Evolutionary conservation across 106 monocot species (phyloP).

Genomic region (Allium cepa): DNA sequence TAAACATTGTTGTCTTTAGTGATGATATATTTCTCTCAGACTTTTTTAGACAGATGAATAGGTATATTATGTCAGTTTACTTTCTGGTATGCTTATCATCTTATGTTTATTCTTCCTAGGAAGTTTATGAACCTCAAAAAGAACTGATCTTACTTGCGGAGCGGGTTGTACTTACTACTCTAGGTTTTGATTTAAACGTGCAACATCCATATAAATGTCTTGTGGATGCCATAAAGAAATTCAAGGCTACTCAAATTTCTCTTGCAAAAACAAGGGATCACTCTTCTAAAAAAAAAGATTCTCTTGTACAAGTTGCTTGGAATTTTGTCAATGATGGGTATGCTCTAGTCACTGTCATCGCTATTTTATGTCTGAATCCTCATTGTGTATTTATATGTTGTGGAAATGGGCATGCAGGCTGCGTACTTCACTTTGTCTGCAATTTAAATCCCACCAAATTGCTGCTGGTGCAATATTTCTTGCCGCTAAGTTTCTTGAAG

Average conservation of each 20-base stretch:
- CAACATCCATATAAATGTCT: conserved; percentile 89
- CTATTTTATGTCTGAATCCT: conserved; percentile 7
- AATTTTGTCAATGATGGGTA: conserved; percentile 99
- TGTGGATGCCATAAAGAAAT: conserved; percentile 96
- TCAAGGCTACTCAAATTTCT: conserved; percentile 86
- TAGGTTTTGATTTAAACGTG: conserved; percentile 89
- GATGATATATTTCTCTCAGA: background rate
- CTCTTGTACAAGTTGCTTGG: conserved; percentile 85
- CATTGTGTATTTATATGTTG: conserved; percentile 15
- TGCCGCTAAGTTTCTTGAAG: conserved; percentile 94
- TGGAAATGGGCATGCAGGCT: conserved; percentile 57
- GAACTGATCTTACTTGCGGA: conserved; percentile 86
- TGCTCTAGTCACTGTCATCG: conserved; percentile 19
- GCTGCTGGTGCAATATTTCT: conserved; percentile 97
- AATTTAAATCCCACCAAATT: conserved; percentile 95
- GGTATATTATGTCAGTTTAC: no score
- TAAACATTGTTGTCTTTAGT: no score
- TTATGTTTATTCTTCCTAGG: conserved; percentile 29
- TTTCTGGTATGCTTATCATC: background rate
- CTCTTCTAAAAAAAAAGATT: no score
- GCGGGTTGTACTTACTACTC: conserved; percentile 80
- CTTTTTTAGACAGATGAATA: conserved; percentile 1
- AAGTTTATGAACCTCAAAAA: conserved; percentile 92
- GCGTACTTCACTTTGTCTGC: conserved; percentile 93
- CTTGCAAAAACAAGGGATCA: conserved; percentile 10